Percentiles rank a stretch among this genome's conserved stretches.
phyloP scores from a whole-genome alignment of 345 rosid species.

The Litchi chinensis region DNA sequence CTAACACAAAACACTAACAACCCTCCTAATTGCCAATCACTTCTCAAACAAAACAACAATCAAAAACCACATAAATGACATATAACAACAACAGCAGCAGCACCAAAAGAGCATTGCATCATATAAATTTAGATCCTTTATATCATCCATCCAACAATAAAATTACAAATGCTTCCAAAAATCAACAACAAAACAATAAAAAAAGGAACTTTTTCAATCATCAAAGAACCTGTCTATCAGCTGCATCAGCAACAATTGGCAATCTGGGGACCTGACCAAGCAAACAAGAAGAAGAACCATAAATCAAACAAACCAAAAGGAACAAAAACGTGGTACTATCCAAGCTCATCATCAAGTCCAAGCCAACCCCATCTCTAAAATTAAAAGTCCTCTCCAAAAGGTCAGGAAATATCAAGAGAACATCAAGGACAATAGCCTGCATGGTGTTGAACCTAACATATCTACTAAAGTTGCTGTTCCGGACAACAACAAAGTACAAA shows the following conservation, averaged over 20 bases:
- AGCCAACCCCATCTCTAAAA: slow-evolving; percentile 73
- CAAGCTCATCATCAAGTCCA: slow-evolving; percentile 90
- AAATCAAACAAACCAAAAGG: slow-evolving; percentile 82
- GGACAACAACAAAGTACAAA: slow-evolving; percentile 86
- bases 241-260: slow-evolving; percentile 98
- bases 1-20: background rate
- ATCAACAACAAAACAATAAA: background rate
- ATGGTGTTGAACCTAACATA: slow-evolving; percentile 96
- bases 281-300: slow-evolving; percentile 85
- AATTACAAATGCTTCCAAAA: slow-evolving; percentile 7
- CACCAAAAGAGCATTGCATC: background rate
- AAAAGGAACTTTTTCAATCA: slow-evolving; percentile 29
- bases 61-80: background rate
- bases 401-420: slow-evolving; percentile 86
- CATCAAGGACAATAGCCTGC: slow-evolving; percentile 96
- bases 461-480: slow-evolving; percentile 82
- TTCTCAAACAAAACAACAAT: background rate
- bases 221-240: slow-evolving; percentile 95
- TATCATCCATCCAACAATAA: slow-evolving; percentile 2
- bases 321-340: slow-evolving; percentile 92
- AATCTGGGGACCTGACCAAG: slow-evolving; percentile 85
- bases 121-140: background rate
- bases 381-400: slow-evolving; percentile 86
- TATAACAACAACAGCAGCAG: background rate
- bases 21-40: background rate